Base-by-base conservation (phyloP, 257 asterid species). In the Solanum chiquidenum region DNA sequence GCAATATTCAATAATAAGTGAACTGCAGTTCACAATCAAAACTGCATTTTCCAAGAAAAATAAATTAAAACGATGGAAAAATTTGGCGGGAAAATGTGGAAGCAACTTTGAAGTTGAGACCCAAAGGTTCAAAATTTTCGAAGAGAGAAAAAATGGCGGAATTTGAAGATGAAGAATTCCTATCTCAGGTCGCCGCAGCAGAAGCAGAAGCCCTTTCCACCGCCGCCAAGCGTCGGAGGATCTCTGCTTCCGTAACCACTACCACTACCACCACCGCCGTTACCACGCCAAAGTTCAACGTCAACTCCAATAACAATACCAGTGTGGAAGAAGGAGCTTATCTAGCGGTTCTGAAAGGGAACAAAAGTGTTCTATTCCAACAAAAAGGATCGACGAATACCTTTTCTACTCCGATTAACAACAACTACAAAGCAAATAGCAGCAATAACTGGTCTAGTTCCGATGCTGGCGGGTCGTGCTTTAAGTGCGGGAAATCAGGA, bases 141-240 rank as follows among this genome's bases (percentile, higher is more conserved):
- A n/a, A 87, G 85, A 76, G 77, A 68, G 44, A 7, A 52, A 37
- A 88, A n/a, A 88, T 88, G 89, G 79, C 33, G 40, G 89, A 88
- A 49, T 3, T 88, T 14, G 87, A 83, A 69, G 87, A 88, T 13
- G 77, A 71, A 16, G 89, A 88, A 27, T 88, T 88, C 83, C 87
- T 88, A 73, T 74, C 84, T 10, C 84, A 83, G 64, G 75, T 87
- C 5, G 89, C 87, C 44, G 87, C 89, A 55, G 84, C 74, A 16
- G 89, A 88, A 64, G 89, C 89, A 4, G 87, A 73, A 83, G 89
- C 89, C 14, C 33, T 88, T 66, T 71, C 84, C 83, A 33, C 64
- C 20, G 86, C 87, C 42, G 55, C 86, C 71, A 88, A 88, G 71
- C 89, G 87, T 20, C 89, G 84, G 18, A 38, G 86, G 8, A 31